phyloP scores from a whole-genome alignment of 441 rosid genomes.

The Populus hybrid region DNA sequence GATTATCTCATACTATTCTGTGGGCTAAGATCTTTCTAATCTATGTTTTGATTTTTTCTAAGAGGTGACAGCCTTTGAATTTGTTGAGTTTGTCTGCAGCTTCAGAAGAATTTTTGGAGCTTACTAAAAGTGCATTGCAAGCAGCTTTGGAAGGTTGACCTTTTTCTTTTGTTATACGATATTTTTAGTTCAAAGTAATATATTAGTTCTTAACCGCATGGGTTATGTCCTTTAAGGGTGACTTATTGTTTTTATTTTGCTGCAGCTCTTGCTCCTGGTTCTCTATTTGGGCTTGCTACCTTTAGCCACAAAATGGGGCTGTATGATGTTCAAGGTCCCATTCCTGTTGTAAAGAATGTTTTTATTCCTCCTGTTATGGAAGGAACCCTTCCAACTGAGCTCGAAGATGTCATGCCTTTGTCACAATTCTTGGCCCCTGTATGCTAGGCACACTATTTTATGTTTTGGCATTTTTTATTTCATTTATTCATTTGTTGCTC shows the following conservation, averaged over 20 bases:
- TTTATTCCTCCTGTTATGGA: conserved; percentile 78
- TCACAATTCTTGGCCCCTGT: conserved; percentile 91
- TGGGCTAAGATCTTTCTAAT: neutral
- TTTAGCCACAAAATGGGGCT: conserved; percentile 92
- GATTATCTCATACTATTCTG: neutral
- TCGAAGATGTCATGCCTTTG: conserved; percentile 93
- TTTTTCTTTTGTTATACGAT: neutral
- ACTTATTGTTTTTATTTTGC: conserved; percentile 12
- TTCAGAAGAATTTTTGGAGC: conserved; percentile 96
- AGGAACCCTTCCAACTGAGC: conserved; percentile 64
- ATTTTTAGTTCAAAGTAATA: conserved; percentile 8
- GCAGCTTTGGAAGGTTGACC: conserved; percentile 86
- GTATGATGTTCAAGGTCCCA: conserved; percentile 95
- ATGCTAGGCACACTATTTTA: conserved; percentile 23
- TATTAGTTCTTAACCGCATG: conserved; percentile 3
- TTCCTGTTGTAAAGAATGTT: conserved; percentile 83
- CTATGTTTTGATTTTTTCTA: neutral
- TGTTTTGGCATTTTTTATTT: conserved; percentile 1
- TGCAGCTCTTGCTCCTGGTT: conserved; percentile 82
- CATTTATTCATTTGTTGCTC: neutral
- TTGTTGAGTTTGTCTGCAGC: conserved; percentile 45
- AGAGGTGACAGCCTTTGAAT: neutral
- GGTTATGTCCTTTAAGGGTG: neutral
- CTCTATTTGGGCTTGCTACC: conserved; percentile 89
- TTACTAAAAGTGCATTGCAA: conserved; percentile 81